Conservation (phyloP, 2,329 filamentous ascomycete genomes). For the Aspergillus sp. region DNA sequence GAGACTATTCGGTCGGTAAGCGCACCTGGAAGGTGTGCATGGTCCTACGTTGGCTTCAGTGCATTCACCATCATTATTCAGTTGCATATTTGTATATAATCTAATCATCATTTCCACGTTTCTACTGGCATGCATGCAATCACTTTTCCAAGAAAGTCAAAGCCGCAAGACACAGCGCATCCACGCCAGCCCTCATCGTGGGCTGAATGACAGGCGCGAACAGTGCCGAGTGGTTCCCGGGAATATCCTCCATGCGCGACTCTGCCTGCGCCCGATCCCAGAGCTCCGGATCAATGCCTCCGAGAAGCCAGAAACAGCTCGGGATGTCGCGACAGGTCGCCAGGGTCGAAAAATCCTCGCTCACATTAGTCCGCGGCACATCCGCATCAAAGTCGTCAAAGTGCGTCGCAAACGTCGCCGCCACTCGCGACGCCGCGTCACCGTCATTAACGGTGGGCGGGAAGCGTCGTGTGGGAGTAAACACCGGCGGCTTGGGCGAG, state of each 20-base stretch:
- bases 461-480: slow-evolving; percentile 50
- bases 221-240: slow-evolving; percentile 58
- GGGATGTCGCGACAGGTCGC: slow-evolving; percentile 51
- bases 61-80: too few species aligned
- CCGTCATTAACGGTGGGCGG: slow-evolving; percentile 55
- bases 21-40: not conserved
- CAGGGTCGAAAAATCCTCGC: slow-evolving; percentile 60
- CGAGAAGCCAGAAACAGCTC: slow-evolving; percentile 56
- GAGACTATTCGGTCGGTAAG: slow-evolving; percentile 41
- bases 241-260: slow-evolving; percentile 47
- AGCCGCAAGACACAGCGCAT: slow-evolving; percentile 52
- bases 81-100: too few species aligned
- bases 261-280: slow-evolving; percentile 51
- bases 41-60: not conserved
- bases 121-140: not conserved
- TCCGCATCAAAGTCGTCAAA: slow-evolving; percentile 43
- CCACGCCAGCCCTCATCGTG: slow-evolving; percentile 53
- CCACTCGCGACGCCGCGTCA: slow-evolving; percentile 42
- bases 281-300: slow-evolving; percentile 48
- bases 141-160: slow-evolving; percentile 40
- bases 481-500: slow-evolving; percentile 46
- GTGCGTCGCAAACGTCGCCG: slow-evolving; percentile 45
- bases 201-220: slow-evolving; percentile 61
- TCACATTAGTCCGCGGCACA: slow-evolving; percentile 34
- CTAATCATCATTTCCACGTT: too few species aligned